A percentile compares a stretch with the other conserved stretches of the same genome.
These are phyloP conservation scores for Ceratocystis colombiana DNA, from an alignment of 2,329 filamentous ascomycete species.

Conservation along the genomic window DNA sequence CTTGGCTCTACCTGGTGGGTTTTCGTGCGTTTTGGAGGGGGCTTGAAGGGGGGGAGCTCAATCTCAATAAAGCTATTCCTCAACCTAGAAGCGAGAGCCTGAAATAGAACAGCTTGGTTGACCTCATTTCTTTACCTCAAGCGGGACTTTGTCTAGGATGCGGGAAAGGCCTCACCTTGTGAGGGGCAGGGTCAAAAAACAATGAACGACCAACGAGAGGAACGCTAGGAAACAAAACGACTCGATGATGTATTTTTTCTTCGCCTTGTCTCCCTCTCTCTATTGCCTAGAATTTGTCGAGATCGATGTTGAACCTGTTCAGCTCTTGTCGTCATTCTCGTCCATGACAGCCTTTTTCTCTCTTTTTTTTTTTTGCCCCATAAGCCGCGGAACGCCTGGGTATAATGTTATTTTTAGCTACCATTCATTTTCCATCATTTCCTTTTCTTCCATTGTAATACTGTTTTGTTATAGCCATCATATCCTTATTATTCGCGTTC, in stretches of 20 bases:
- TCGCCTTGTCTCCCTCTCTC: no score
- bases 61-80: constrained; percentile 1
- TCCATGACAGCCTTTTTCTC: neutral
- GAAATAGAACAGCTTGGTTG: constrained; percentile 10
- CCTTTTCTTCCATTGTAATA: neutral
- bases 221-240: neutral
- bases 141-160: constrained; percentile 10
- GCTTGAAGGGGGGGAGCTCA: neutral
- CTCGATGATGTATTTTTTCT: neutral
- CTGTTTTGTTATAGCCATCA: no score
- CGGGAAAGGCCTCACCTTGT: constrained; percentile 9
- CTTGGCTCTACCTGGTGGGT: neutral
- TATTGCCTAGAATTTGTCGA: no score
- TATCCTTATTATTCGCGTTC: no score
- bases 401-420: neutral
- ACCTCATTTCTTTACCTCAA: constrained; percentile 1
- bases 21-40: neutral
- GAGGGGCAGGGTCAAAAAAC: neutral
- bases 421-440: neutral
- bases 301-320: no score
- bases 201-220: no score
- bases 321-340: neutral
- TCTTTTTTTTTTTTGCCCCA: neutral
- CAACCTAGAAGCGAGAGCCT: constrained; percentile 4
- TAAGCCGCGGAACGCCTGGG: no score